Conservation (phyloP, 768 basidiomycete genomes). For the Termitomyces sp. region DNA sequence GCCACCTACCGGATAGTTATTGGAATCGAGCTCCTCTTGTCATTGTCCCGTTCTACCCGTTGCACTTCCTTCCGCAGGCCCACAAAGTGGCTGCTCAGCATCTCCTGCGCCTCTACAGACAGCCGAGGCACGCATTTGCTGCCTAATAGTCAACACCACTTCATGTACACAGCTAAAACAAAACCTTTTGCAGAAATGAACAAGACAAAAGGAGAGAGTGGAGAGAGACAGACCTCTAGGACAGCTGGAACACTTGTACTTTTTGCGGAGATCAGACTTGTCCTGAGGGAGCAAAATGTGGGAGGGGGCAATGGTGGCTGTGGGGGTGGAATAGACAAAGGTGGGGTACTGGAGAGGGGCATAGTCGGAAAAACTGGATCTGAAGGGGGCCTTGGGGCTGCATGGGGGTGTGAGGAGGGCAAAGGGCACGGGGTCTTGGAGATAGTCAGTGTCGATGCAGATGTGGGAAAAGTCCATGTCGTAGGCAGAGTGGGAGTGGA, state of each 20-base stretch:
- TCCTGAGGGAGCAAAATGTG: slow-evolving; percentile 39
- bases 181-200: slow-evolving; percentile 70
- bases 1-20: slow-evolving; percentile 86
- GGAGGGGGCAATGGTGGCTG: slow-evolving; percentile 48
- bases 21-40: slow-evolving; percentile 95
- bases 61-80: slow-evolving; percentile 89
- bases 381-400: too few relatives aligned
- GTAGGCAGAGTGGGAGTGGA: slow-evolving; percentile 44
- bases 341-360: too few relatives aligned
- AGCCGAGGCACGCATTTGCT: slow-evolving; percentile 97
- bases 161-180: slow-evolving; percentile 12
- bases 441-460: slow-evolving; percentile 32
- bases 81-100: slow-evolving; percentile 95
- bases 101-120: slow-evolving; percentile 91
- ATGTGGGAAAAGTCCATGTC: slow-evolving; percentile 70
- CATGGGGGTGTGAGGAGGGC: too few relatives aligned
- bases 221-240: slow-evolving; percentile 51
- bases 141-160: background rate
- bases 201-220: slow-evolving; percentile 1
- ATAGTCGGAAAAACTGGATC: too few relatives aligned
- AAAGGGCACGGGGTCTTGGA: slow-evolving; percentile 27
- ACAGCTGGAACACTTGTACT: slow-evolving; percentile 72
- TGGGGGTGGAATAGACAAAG: background rate
- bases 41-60: slow-evolving; percentile 93
- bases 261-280: slow-evolving; percentile 66